Conservation (phyloP, 805 yeast species). For the Nakazawaea wickerhamii region DNA sequence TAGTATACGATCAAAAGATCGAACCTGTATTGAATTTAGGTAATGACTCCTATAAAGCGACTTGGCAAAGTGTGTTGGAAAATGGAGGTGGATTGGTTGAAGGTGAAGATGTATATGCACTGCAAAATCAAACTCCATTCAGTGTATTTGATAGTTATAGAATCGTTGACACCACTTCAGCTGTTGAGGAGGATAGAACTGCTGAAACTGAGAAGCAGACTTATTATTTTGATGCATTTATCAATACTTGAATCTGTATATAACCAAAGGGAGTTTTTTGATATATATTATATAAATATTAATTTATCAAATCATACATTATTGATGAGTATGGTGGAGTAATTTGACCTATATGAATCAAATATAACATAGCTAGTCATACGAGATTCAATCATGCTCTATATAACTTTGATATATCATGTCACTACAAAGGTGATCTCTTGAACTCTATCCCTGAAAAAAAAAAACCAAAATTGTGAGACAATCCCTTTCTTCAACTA, state of each 20-base stretch:
- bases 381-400: no score
- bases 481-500: no score
- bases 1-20: conserved; percentile 79
- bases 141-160: conserved; percentile 27
- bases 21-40: conserved; percentile 57
- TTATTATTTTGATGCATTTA: conserved; percentile 9
- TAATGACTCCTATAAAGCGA: conserved; percentile 61
- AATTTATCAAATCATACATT: no score
- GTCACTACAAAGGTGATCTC: no score
- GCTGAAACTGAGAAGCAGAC: background rate
- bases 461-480: background rate
- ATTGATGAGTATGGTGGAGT: no score
- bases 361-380: no score
- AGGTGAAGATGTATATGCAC: conserved; percentile 25
- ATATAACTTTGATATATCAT: no score
- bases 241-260: conserved; percentile 1
- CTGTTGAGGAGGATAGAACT: conserved; percentile 11
- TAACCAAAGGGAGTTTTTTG: no score
- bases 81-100: conserved; percentile 44
- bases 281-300: no score
- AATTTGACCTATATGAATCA: no score
- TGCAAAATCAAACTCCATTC: conserved; percentile 24
- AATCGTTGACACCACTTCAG: conserved; percentile 20
- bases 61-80: conserved; percentile 76
- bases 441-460: no score